Base-by-base conservation (phyloP, 169 alveolate genomes). In the Plasmodium gallinaceum region DNA sequence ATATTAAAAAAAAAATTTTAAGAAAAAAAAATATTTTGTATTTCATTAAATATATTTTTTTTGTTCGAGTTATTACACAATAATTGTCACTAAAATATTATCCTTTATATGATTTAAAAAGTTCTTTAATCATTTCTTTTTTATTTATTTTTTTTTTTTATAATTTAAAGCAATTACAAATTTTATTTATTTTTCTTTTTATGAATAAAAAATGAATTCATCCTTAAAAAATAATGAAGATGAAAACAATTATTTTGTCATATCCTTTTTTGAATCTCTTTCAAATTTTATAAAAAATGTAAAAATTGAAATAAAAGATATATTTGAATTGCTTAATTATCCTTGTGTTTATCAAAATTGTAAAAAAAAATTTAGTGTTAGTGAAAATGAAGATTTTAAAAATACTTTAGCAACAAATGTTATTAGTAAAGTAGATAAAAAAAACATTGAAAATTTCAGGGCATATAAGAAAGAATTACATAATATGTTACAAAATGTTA, bases 331-430 rank as follows among this genome's bases (percentile, higher is more conserved):
- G 39, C 92, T 86, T 20, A 86, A 86, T 74, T 86, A 86, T 7
- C 92, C 92, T 14, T 86, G 92, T 86, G 87, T 86, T 52, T 86
- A 86, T 70, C 92, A 86, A 14, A 86, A 86, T 52, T 70, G 62
- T 73, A 86, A 86, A n/a, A 71, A 71, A 61, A 69, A 71, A 42
- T 86, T 86, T 73, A 70, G 90, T 52, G 39, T 80, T 22, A 46
- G 24, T 51, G 90, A 80, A 66, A 66, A 80, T 66, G 90, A 80
- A 60, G 90, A 68, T 52, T 43, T 70, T 52, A 71, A 86, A 22
- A 54, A 42, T 39, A 22, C 71, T 14, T 12, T 69, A 24, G 39
- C 62, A 45, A 71, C 88, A 61, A 64, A 60, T 86, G 87, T 86
- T n/a, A 86, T 86, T 20, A 71, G 92, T 26, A 86, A 69, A 86